Base-by-base conservation (phyloP, 2,329 filamentous ascomycete genomes). In the Myriosclerotinia duriaeana region DNA sequence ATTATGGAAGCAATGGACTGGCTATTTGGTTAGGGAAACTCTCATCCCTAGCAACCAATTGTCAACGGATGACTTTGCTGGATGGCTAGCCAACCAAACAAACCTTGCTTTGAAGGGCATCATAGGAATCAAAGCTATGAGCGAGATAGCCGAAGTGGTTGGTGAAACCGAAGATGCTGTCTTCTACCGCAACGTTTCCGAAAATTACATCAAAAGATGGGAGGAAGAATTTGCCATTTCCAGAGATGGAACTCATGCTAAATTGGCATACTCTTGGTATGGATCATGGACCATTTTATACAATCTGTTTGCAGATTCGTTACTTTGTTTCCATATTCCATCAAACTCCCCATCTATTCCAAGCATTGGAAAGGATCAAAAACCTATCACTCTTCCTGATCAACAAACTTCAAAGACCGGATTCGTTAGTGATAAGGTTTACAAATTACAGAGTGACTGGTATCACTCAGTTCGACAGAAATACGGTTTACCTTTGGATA, bases 401-500 rank as follows among this genome's bases (percentile, higher is more conserved):
- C 30, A 61, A 8, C 60, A 58, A 38, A 56, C 38, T 62, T 76
- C 71, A 38, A 78, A 66, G 77, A 79, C 71, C 62, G 79, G 78
- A 78, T 92, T 95, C 77, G 88, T 96, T 60, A 89, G 91, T 1
- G 84, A 89, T 70, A 83, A 84, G 73, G 84, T 96, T 72, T 96
- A 96, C 81, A 85, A 86, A 72, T 87, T 88, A 70, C 91, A 96
- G 76, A 93, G 89, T 56, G 82, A 88, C 67, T 96, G 90, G 91
- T 96, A 96, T 79, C 82, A 85, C 69, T 83, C 85, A 17, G 91
- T 94, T 12, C 85, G 91, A 71, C 91, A 96, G 76, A 87, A 85
- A 73, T 96, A 94, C 77, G 92, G 92, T 1, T 79, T 96, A 4
- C 92, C 92, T 0, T 84, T 96, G 9, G 92, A 96, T 78, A 90